Base-by-base conservation (phyloP, 2,329 filamentous ascomycete genomes). In the Talaromyces pinophilus region DNA sequence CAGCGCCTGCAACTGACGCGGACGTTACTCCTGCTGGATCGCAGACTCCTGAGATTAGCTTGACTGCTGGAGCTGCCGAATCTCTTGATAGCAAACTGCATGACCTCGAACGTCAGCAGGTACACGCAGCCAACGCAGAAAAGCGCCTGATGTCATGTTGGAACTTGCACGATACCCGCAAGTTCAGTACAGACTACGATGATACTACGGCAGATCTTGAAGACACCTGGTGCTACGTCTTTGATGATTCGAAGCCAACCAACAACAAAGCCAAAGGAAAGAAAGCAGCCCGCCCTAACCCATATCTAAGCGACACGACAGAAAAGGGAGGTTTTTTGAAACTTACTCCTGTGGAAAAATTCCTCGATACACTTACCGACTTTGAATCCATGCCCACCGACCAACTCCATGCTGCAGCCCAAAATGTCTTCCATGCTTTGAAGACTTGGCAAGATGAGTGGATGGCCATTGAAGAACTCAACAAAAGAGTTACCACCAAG, bases 361-460 rank as follows among this genome's bases (percentile, higher is more conserved):
- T 78, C 42, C 57, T 80, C n/a, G 71, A 71, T 63, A 72, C 76
- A 57, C 73, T 81, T 28, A 75, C 74, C 55, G 73, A 78, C 40
- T 77, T 77, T 0, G 74, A 79, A 63, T 69, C 71, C 19, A 80
- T 84, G 67, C 79, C 83, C 11, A 81, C 80, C 0, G 82, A 83
- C n/a, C 82, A 83, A 66, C 80, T 88, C 0, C 86, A 86, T 68
- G 77, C 79, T 2, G 75, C 87, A n/a, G 84, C 86, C 1, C 79
- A 81, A 33, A 86, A 87, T 70, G 82, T 83, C 0, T 82, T 83
- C 38, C 74, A 76, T 42, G 83, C 84, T 13, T 77, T 89, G 67
- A 81, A 82, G 70, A 74, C 80, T 48, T 84, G 86, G 77, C 87
- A 89, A 72, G 83, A 87, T 65, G 86, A 89, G 74, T 88, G 86